Base-by-base conservation (phyloP, 1,139 yeast species). In the Diutina neorugosa region DNA sequence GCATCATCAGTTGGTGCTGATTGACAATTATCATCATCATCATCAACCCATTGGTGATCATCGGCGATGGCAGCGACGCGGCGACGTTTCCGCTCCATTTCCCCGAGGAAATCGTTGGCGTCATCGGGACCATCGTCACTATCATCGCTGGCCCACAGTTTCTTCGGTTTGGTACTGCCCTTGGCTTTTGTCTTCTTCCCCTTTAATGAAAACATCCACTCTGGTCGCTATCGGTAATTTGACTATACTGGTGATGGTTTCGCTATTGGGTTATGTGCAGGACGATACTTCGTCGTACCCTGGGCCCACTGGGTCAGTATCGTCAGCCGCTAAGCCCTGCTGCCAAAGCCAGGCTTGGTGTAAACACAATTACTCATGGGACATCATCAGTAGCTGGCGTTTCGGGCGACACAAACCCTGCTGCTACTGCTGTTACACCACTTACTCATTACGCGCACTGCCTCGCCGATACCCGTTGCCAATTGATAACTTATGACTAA, bases 51-150 rank as follows among this genome's bases (percentile, higher is more conserved):
- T 14, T 4, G 37, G 27, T 52, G 55, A 6, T 53, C 46, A 27
- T 48, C 53, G n/a, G 51, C 57, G 27, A 53, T 48, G n/a, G 14
- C 51, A 21, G 44, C 51, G 20, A 48, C 43, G 14, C 44, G 43
- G 8, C 37, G 44, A 19, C 48, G 9, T 37, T 43, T 44, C n/a
- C 27, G 11, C 19, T 27, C 44, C 40, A 44, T 42, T 7, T 37
- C 40, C 34, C 12, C 19, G 9, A 43, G 31, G 16, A 52, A 52
- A 20, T 46, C 14, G 9, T 34, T n/a, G 40, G 49, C 16, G 19
- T 25, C 18, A 25, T 51, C 19, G 31, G 2, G 14, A 8, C 19
- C 20, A 43, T 18, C 23, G 12, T 41, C 19, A 8, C 19, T 23
- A 25, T 40, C 48, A 18, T 16, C 42, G 31, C 51, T 14, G 14